Evolutionary conservation across 2,329 filamentous ascomycete genomes (phyloP).

Genomic region (Ophiocordyceps camponoti-saundersi): DNA sequence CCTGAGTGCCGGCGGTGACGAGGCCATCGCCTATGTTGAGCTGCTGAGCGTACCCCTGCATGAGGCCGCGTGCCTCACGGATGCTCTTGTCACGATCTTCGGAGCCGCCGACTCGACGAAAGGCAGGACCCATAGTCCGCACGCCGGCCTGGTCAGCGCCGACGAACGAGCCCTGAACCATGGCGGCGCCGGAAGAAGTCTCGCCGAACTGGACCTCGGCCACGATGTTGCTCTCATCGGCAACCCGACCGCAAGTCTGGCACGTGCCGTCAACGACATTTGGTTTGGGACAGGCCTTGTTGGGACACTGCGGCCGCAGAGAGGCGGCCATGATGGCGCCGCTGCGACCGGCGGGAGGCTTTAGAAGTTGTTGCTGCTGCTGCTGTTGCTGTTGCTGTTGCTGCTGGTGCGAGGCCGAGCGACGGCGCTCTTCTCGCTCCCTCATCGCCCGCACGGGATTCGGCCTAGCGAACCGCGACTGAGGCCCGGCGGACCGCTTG

Average conservation of each 20-base stretch:
- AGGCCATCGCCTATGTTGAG: conserved; percentile 44
- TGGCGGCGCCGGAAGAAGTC: conserved; percentile 65
- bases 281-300: conserved; percentile 41
- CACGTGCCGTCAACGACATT: conserved; percentile 55
- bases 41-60: conserved; percentile 44
- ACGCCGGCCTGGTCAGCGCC: conserved; percentile 72
- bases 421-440: neutral
- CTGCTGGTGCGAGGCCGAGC: neutral
- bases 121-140: conserved; percentile 46
- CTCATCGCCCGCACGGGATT: neutral
- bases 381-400: neutral
- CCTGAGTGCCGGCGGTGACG: conserved; percentile 48
- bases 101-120: conserved; percentile 39
- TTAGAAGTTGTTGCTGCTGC: neutral
- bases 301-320: conserved; percentile 36
- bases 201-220: conserved; percentile 87
- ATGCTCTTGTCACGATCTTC: conserved; percentile 43
- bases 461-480: neutral
- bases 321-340: conserved; percentile 15
- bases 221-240: conserved; percentile 78
- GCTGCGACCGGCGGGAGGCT: conserved; percentile 9
- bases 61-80: conserved; percentile 38
- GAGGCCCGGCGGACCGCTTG: neutral
- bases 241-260: conserved; percentile 67
- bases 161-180: conserved; percentile 82